These are phyloP conservation scores for Melaleuca quinquenervia DNA, from an alignment of 345 rosid species.

Conservation along the genomic window DNA sequence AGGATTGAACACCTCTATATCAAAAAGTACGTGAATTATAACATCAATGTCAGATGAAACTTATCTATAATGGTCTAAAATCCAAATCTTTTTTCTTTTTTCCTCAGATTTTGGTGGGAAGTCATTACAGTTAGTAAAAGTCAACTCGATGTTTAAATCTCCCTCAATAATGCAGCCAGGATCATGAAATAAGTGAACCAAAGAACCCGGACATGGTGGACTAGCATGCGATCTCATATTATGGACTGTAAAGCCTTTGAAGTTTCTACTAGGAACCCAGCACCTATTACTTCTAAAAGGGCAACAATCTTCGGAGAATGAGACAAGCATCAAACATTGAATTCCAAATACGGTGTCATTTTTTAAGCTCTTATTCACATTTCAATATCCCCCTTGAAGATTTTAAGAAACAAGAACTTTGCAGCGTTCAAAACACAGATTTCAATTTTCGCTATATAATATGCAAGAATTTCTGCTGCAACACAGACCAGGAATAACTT, in stretches of 20 bases:
- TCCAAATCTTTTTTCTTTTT: neutral
- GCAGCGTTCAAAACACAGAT: neutral
- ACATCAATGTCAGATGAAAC: neutral
- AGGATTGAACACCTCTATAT: neutral
- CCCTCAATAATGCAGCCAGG: neutral
- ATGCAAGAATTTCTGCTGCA: neutral
- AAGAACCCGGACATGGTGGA: neutral
- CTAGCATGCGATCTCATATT: neutral
- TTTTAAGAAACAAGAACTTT: neutral
- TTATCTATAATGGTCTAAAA: neutral
- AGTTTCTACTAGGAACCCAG: neutral
- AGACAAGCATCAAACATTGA: neutral
- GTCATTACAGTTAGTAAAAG: neutral
- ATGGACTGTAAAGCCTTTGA: neutral
- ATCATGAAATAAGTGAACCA: neutral
- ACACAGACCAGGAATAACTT: neutral
- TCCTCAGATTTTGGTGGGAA: neutral
- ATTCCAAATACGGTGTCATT: neutral
- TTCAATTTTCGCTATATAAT: neutral
- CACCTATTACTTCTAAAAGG: neutral
- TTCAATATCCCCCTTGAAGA: neutral
- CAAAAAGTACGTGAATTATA: neutral
- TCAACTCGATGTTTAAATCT: neutral
- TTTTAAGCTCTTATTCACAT: neutral
- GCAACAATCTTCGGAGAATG: neutral